Percentiles rank a stretch among this genome's conserved stretches.
These are phyloP conservation scores for Botryosphaeria agaves DNA, from an alignment of 2,329 filamentous ascomycete species.

Conservation along the genomic window DNA sequence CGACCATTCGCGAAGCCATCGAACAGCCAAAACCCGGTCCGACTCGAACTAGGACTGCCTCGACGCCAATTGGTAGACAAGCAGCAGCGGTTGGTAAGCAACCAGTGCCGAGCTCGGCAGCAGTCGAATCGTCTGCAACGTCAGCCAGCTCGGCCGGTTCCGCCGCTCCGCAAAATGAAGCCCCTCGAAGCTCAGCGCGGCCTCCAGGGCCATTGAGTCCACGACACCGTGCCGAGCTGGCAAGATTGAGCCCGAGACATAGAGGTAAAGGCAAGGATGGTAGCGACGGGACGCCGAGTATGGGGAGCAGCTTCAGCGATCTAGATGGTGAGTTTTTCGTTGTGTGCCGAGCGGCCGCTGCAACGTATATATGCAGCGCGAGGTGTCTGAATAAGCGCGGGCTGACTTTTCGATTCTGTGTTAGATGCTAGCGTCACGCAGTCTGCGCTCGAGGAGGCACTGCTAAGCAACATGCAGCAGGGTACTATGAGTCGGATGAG, in stretches of 20 bases:
- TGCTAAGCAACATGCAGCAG: conserved; percentile 54
- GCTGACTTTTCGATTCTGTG: too few species aligned
- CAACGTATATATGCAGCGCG: not conserved
- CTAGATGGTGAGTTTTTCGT: conserved; percentile 56
- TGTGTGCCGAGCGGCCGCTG: not conserved
- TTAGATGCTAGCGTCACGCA: conserved; percentile 65
- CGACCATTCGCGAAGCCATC: conserved; percentile 2
- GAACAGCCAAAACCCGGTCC: too few species aligned
- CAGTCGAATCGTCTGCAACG: conserved; percentile 44
- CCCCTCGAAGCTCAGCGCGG: too few species aligned
- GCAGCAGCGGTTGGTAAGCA: too few species aligned
- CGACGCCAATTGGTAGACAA: too few species aligned
- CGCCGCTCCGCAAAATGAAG: conserved; percentile 3
- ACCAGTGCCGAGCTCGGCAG: conserved; percentile 5
- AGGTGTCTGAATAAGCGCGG: too few species aligned
- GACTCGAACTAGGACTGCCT: too few species aligned
- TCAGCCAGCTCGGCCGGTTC: conserved; percentile 19
- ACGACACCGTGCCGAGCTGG: not conserved
- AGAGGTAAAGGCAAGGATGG: conserved; percentile 39
- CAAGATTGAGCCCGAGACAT: conserved; percentile 29
- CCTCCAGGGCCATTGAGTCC: conserved; percentile 1
- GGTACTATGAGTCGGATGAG: conserved; percentile 38
- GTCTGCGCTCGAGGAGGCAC: conserved; percentile 60
- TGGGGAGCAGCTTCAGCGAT: conserved; percentile 77
- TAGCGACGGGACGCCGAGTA: conserved; percentile 59